Base-by-base conservation (phyloP, 257 asterid species). In the Galeopsis tetrahit region DNA sequence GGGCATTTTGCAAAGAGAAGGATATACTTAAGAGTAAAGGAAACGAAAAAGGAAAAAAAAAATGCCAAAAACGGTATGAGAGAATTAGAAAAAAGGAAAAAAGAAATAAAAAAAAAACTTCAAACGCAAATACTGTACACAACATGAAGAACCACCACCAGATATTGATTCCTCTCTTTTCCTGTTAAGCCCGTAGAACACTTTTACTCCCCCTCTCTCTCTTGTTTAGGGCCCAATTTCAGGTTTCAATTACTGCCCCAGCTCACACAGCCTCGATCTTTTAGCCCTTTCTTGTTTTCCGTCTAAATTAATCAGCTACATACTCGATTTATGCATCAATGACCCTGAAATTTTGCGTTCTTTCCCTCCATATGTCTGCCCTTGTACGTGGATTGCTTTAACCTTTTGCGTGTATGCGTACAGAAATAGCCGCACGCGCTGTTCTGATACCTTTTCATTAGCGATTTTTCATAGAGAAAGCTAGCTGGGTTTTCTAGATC, bases 401-500 rank as follows among this genome's bases (percentile, higher is more conserved):
- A 51, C 15, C 31, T 63, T 72, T 62, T 35, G 49, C 36, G 51
- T 73, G 63, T 61, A 31, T 68, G 80, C 61, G 53, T 67, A 32
- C 36, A 31, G 46, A 39, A 72, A 57, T 70, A 69, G 68, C 57
- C 68, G 39, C 63, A 57, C 60, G 43, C 69, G 34, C 66, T 75
- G 71, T 42, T 77, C 66, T 72, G 65, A 60, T 81, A 32, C 69
- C 14, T 64, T 79, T 68, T 66, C 48, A 28, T 75, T 58, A 76
- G 79, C 64, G 83, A 77, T 79, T 78, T 59, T 78, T 55, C 75
- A 66, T 62, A 69, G 69, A 78, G 75, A 76, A 82, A 85, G 82
- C 65, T 73, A n/a, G 56, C 84, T 84, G 85, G 81, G 85, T 72
- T 84, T 78, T 80, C 43, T 84, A 81, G 95, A 90, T 92, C 91